These are phyloP conservation scores for Cryomyces minteri DNA, from an alignment of 495 filamentous ascomycete genomes.

Conservation along the genomic window DNA sequence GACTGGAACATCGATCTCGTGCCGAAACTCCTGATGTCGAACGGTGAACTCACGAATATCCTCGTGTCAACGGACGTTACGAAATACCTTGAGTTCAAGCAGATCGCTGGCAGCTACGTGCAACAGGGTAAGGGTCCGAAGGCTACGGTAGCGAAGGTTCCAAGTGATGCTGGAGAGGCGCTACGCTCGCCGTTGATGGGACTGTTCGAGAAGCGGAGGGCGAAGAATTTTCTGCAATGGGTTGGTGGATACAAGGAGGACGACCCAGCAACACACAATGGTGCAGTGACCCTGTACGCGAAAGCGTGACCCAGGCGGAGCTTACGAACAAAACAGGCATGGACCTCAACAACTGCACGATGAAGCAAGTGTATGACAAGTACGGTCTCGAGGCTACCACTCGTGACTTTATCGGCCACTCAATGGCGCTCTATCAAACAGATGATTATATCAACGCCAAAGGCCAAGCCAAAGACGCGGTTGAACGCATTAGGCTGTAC, in stretches of 20 bases:
- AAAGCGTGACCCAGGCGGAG: not conserved
- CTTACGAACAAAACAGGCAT: constrained; percentile 38
- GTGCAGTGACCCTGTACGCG: constrained; percentile 25
- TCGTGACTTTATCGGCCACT: constrained; percentile 90
- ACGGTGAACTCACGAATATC: constrained; percentile 96
- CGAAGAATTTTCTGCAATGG: constrained; percentile 95
- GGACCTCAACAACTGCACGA: constrained; percentile 57
- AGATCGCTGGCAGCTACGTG: constrained; percentile 94
- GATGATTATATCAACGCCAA: constrained; percentile 64
- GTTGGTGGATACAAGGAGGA: constrained; percentile 77
- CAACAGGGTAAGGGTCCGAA: constrained; percentile 66
- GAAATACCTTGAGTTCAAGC: constrained; percentile 93
- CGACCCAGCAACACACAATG: constrained; percentile 72
- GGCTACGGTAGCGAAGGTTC: constrained; percentile 90
- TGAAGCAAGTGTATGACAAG: constrained; percentile 96
- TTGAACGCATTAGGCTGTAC: constrained; percentile 87
- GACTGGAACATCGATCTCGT: constrained; percentile 99
- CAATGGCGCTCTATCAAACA: constrained; percentile 87
- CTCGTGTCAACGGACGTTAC: constrained; percentile 94
- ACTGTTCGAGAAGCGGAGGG: constrained; percentile 89
- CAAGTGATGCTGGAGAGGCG: constrained; percentile 82
- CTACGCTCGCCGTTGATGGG: constrained; percentile 89
- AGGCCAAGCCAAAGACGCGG: constrained; percentile 66
- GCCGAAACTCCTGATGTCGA: constrained; percentile 95
- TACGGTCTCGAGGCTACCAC: constrained; percentile 85